These are phyloP conservation scores for Rachicladosporium sp. DNA, from an alignment of 2,329 filamentous ascomycete genomes.

Conservation along the genomic window DNA sequence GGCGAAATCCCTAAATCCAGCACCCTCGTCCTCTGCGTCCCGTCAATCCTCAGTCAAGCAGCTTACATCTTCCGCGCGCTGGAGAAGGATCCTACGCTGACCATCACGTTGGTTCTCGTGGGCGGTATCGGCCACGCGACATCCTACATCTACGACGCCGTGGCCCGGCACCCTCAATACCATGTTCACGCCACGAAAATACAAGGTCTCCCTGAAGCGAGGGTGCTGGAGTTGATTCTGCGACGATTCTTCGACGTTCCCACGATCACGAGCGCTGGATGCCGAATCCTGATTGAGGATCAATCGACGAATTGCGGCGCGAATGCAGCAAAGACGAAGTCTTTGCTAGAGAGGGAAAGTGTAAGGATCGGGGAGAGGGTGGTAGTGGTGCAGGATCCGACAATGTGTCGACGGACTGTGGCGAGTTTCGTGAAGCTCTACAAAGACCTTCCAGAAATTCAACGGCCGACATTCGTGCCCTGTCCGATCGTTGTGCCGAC, in stretches of 20 bases:
- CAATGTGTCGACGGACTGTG: conserved; percentile 32
- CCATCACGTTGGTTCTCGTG: conserved; percentile 29
- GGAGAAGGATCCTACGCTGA: conserved; percentile 17
- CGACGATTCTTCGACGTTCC: conserved; percentile 18
- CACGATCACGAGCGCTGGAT: conserved; percentile 15
- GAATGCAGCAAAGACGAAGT: conserved; percentile 28
- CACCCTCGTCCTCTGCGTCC: conserved; percentile 29
- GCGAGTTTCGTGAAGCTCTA: conserved; percentile 32
- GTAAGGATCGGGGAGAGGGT: conserved; percentile 15
- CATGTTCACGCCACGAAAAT: conserved; percentile 16
- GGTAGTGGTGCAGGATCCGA: conserved; percentile 34
- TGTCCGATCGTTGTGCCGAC: conserved; percentile 24
- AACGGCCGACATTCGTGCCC: conserved; percentile 15
- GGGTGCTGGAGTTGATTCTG: conserved; percentile 27
- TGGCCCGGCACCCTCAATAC: conserved; percentile 23
- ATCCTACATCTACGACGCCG: conserved; percentile 29
- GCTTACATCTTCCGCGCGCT: conserved; percentile 25
- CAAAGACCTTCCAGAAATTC: conserved; percentile 7
- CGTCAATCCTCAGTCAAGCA: conserved; percentile 26
- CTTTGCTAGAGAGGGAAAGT: conserved; percentile 23
- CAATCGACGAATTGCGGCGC: conserved; percentile 35
- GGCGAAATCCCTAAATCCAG: conserved; percentile 5
- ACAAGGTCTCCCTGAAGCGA: conserved; percentile 28
- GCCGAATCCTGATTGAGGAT: conserved; percentile 30
- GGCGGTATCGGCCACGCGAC: conserved; percentile 37